Evolutionary conservation across 495 filamentous ascomycete species (phyloP).

Genomic region (Letharia columbiana): DNA sequence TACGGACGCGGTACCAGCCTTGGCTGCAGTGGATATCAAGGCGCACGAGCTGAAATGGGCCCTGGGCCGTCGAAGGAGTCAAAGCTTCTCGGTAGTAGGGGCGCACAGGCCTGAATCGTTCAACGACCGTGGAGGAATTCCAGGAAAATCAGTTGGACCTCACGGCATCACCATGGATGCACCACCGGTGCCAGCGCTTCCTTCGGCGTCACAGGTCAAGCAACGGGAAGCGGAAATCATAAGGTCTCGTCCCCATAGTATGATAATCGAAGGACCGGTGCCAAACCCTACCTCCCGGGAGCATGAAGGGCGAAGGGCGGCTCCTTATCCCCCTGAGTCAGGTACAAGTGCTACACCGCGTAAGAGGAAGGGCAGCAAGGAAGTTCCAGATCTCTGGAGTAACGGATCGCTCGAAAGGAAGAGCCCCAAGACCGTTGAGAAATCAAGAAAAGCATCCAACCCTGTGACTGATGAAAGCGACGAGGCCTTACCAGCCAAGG

Average conservation of each 20-base stretch:
- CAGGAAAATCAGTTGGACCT: conserved; percentile 21
- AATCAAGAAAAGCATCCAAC: not conserved
- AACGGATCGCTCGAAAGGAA: conserved; percentile 21
- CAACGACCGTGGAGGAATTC: conserved; percentile 23
- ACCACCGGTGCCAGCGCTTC: conserved; percentile 27
- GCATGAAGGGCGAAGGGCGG: not conserved
- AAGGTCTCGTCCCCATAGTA: conserved; percentile 14
- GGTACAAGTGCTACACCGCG: not conserved
- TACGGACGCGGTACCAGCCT: conserved; percentile 5
- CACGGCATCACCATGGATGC: conserved; percentile 19
- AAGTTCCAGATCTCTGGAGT: conserved; percentile 17
- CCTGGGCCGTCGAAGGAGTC: conserved; percentile 30
- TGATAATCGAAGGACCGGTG: conserved; percentile 1
- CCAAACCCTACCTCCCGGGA: not conserved
- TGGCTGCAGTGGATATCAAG: conserved; percentile 11
- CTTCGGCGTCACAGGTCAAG: conserved; percentile 12
- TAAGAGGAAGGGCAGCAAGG: not conserved
- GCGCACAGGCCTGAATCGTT: conserved; percentile 7
- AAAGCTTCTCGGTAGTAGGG: conserved; percentile 11
- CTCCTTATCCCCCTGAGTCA: not conserved
- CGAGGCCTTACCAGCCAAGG: not conserved
- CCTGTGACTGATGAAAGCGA: not conserved
- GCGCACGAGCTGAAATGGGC: conserved; percentile 26
- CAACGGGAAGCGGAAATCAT: conserved; percentile 15
- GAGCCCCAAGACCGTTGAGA: conserved; percentile 8